phyloP scores from a whole-genome alignment of 2,329 filamentous ascomycete species.

The Aspergillus ustus region DNA sequence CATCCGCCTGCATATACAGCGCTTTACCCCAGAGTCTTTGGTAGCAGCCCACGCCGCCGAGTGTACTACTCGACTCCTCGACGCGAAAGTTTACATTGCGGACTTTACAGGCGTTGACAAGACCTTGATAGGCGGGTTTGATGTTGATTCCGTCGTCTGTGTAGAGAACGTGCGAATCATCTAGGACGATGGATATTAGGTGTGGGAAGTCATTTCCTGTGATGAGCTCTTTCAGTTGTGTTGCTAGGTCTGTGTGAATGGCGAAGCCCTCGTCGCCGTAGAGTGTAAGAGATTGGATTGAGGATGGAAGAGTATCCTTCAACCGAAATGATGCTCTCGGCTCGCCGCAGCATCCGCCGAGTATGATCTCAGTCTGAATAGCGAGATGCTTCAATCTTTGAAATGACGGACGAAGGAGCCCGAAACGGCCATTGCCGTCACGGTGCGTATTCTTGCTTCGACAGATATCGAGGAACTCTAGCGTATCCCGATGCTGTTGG shows the following conservation, averaged over 20 bases:
- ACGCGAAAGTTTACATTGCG: neutral
- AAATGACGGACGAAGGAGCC: neutral
- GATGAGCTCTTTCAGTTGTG: neutral
- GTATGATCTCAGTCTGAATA: neutral
- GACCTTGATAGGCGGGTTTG: neutral
- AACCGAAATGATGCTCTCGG: neutral
- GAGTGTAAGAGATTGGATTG: neutral
- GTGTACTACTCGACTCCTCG: neutral
- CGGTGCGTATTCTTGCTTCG: neutral
- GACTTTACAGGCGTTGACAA: neutral
- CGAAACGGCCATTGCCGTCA: neutral
- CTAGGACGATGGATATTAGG: neutral
- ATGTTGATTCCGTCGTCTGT: neutral
- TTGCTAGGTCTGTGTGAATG: neutral
- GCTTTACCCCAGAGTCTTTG: neutral
- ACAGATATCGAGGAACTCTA: neutral
- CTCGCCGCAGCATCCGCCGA: neutral
- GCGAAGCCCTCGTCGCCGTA: neutral
- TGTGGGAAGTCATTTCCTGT: neutral
- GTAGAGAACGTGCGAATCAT: neutral
- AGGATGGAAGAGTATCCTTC: neutral
- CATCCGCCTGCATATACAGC: neutral
- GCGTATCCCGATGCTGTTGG: neutral
- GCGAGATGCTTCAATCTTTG: neutral
- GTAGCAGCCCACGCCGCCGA: neutral